Evolutionary conservation across 164 flowering plant genomes (phyloP), one percentile per base, ranked within the genome.

Genomic region (Vitis rotundifolia): DNA sequence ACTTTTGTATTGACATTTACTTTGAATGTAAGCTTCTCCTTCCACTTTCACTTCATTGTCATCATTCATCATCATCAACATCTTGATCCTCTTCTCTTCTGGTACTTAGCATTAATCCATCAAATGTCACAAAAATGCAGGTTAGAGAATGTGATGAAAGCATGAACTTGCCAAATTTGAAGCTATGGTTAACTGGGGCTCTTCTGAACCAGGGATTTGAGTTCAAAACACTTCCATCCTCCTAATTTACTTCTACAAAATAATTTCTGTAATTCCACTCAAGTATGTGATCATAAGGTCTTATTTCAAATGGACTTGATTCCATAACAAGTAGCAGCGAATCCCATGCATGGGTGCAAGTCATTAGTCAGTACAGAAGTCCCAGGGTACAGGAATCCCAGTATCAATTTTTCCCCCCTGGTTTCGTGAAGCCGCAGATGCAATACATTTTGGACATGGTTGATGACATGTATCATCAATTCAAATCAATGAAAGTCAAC

Each of bases 161-260:
- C 37, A 74, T 75, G 65, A 83, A 77, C 81, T 70, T 86, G 77
- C 74, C 87, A 28, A 84, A 81, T 62, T 59, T 91, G 84, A 91
- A 86, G 80, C 69, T 82, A 26, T 84, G 88, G 93, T 49, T 90
- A 54, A 77, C 82, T 54, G 86, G 83, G 9, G 86, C 93, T 51
- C 81, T 93, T 67, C 58, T 84, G 13, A 84, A 85, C 77, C 93
- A 89, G 67, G 93, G 93, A 61, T 91, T 91, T 72, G 86, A 84
- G 50, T 73, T 88, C 55, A 68, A 69, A 61, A 54, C 77, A 22
- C 60, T 64, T 49, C n/a, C 26, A 48, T 13, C 53, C 10, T 29
- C 65, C 11, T 22, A 49, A 49, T 59, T 22, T 22, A 22, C 26
- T 22, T 22, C 26, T 22, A 22, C 26, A 22, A 22, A 22, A 22